Base-by-base conservation (phyloP, 345 rosid genomes). In the Cochlearia excelsa region DNA sequence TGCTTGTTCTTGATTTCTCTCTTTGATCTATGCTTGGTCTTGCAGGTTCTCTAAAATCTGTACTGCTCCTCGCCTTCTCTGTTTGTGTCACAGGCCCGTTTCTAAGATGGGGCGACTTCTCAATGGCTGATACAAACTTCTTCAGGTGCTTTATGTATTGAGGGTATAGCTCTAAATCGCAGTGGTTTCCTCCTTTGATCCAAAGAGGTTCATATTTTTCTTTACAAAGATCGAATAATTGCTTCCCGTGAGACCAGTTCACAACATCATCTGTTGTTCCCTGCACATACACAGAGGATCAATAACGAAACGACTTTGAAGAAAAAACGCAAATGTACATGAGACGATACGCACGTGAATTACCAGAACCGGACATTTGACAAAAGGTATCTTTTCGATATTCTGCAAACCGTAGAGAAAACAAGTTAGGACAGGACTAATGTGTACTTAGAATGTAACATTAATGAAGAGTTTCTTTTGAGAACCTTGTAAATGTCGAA, bases 231-330 rank as follows among this genome's bases (percentile, higher is more conserved):
- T 88, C 96, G 74, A 86, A 88, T 9, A 86, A 74, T 75, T 83
- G 87, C 82, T 82, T 84, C 52, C 98, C 98, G 2, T 88, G 96
- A 57, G 90, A 80, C 85, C 93, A 88, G 57, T 84, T 82, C 5
- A 92, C 98, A 23, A 84, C 95, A 59, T 88, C 98, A 80, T 92
- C 96, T 26, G 87, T 75, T 37, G 88, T 92, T 51, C 96, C 98
- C 98, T 92, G 79, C 59, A 78, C 51, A 34, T 23, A 68, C 29
- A 68, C 4, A 28, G 38, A 37, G 1, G 7, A 44, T 60, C 34
- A 56, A 43, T 27, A 67, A 35, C 30, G 1, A 41, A 60, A 44
- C 35, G 9, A 50, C 39, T 33, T 8, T n/a, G 16, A 6, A 56
- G 37, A 42, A 16, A 51, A 50, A 9, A 7, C 42, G 28, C 31